These are phyloP conservation scores for Coniferiporia sulphurascens DNA, from an alignment of 1,284 basidiomycete genomes.

Conservation along the genomic window DNA sequence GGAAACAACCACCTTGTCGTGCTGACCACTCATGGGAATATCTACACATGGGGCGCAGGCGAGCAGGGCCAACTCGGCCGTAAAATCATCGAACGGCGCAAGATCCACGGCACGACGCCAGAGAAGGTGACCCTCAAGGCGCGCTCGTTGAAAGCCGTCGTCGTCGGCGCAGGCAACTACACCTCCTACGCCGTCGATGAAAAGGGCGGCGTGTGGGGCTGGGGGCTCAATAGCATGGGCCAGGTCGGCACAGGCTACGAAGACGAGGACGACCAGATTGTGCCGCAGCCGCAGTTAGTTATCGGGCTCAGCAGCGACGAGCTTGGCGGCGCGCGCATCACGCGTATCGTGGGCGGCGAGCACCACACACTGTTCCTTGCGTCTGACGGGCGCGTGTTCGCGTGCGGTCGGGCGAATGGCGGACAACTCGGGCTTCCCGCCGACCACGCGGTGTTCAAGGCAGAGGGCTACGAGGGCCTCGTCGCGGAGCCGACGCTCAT, in stretches of 20 bases:
- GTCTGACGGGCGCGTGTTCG: constrained; percentile 78
- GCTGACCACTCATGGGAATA: constrained; percentile 77
- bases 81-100: constrained; percentile 77
- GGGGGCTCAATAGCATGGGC: constrained; percentile 83
- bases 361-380: constrained; percentile 89
- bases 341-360: constrained; percentile 73
- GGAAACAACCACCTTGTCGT: constrained; percentile 88
- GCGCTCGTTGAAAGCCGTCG: constrained; percentile 64
- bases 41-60: constrained; percentile 86
- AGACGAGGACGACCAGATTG: constrained; percentile 45
- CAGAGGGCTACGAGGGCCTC: constrained; percentile 47
- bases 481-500: constrained; percentile 62
- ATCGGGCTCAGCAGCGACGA: constrained; percentile 59
- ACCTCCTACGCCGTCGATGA: constrained; percentile 89
- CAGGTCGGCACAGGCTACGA: constrained; percentile 59
- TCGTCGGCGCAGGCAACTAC: constrained; percentile 76
- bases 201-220: constrained; percentile 79
- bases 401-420: constrained; percentile 74
- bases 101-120: constrained; percentile 79
- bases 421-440: constrained; percentile 73
- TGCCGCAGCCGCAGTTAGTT: constrained; percentile 70
- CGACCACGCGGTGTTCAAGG: constrained; percentile 53
- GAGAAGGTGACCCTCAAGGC: constrained; percentile 74
- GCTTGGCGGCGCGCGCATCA: constrained; percentile 64
- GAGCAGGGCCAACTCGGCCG: constrained; percentile 86